A percentile compares a stretch with the other conserved stretches of the same genome.
phyloP scores from a whole-genome alignment of 148 eudicot genomes.

The Rhododendron vialii region DNA sequence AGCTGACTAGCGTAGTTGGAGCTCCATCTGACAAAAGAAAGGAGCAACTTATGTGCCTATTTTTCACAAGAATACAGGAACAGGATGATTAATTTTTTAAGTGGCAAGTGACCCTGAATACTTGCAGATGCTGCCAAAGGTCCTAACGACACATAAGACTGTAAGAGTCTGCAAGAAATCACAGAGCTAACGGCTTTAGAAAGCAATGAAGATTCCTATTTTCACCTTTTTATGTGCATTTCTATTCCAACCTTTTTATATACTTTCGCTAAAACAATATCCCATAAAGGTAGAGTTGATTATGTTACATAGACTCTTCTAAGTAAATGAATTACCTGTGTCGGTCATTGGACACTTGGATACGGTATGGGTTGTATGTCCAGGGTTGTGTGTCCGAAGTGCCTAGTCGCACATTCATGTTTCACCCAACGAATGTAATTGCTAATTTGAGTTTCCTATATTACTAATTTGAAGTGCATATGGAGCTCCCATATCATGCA shows the following conservation, averaged over 20 bases:
- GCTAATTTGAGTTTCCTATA: background rate
- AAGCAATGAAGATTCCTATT: background rate
- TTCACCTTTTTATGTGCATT: background rate
- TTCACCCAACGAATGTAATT: background rate
- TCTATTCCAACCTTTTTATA: background rate
- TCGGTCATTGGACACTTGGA: background rate
- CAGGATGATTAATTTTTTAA: background rate
- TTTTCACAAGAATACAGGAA: background rate
- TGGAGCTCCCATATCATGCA: background rate
- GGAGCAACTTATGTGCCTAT: background rate
- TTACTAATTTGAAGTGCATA: background rate
- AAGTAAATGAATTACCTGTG: background rate
- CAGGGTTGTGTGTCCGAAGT: background rate
- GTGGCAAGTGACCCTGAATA: background rate
- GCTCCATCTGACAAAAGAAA: constrained; percentile 63
- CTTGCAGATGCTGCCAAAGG: constrained; percentile 2
- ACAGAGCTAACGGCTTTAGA: background rate
- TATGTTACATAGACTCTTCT: background rate
- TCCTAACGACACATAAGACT: background rate
- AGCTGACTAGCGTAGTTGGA: constrained; percentile 83
- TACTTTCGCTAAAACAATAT: background rate
- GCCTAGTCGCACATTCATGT: background rate
- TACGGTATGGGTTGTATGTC: background rate
- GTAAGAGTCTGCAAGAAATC: background rate
- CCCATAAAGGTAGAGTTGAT: background rate